These are phyloP conservation scores for Fusarium tricinctum DNA, from an alignment of 2,329 filamentous ascomycete species.

Conservation along the genomic window DNA sequence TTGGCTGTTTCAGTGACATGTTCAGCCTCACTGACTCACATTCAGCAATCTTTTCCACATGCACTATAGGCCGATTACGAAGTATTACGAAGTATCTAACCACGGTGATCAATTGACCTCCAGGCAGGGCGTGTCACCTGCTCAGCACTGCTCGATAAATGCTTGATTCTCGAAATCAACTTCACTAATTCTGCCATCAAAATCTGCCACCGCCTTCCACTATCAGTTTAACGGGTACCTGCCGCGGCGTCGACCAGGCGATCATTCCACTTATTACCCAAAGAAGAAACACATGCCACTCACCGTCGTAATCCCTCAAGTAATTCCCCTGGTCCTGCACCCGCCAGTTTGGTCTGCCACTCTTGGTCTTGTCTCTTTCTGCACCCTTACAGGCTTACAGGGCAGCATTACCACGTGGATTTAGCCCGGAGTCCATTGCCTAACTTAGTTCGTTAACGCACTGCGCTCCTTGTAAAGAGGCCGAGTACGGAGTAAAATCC, in stretches of 20 bases:
- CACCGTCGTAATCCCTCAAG: slow-evolving; percentile 9
- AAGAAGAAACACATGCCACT: slow-evolving; percentile 5
- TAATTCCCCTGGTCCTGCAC: slow-evolving; percentile 2
- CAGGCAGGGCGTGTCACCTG: no score
- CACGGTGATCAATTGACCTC: neutral
- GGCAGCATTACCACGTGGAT: slow-evolving; percentile 15
- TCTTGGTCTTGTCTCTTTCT: neutral
- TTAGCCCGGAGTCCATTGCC: neutral
- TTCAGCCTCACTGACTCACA: neutral
- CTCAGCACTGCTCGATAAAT: no score
- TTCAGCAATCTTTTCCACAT: neutral
- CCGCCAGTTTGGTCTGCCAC: slow-evolving; percentile 12
- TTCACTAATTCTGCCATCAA: slow-evolving; percentile 3
- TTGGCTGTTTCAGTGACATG: neutral
- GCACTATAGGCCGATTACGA: neutral
- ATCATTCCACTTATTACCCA: slow-evolving; percentile 32
- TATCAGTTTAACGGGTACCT: neutral
- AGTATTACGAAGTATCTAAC: neutral
- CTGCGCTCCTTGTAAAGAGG: neutral
- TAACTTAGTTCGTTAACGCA: neutral
- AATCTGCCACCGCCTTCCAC: slow-evolving; percentile 10
- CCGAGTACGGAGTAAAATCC: neutral
- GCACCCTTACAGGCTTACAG: neutral
- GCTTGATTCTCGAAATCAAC: no score
- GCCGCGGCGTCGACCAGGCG: neutral